These are phyloP conservation scores for Oryza glaberrima DNA, from an alignment of 176 grass and related monocot genomes.

Conservation along the genomic window DNA sequence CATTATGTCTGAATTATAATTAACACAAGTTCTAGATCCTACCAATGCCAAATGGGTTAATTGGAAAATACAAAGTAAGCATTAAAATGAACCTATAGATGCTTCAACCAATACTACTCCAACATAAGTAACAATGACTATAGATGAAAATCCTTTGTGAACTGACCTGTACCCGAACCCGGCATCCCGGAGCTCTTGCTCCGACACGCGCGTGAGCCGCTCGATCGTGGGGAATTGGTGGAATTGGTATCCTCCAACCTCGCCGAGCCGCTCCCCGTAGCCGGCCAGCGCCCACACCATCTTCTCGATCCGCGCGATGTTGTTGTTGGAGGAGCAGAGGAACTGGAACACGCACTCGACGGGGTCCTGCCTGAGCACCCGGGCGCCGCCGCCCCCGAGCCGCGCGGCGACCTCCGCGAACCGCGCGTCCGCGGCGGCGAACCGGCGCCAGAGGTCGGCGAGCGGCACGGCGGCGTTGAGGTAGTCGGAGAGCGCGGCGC, in stretches of 20 bases:
- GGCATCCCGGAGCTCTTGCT: constrained; percentile 84
- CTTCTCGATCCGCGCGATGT: constrained; percentile 92
- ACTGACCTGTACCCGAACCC: constrained; percentile 90
- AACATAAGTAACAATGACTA: background rate
- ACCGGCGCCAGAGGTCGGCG: constrained; percentile 75
- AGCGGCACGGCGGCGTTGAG: constrained; percentile 76
- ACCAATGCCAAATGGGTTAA: background rate
- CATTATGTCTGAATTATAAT: constrained; percentile 5
- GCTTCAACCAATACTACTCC: background rate
- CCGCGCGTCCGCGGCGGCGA: constrained; percentile 58
- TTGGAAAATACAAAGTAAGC: background rate
- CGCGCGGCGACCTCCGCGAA: constrained; percentile 63
- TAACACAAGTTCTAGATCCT: background rate
- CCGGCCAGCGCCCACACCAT: constrained; percentile 80
- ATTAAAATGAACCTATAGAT: background rate
- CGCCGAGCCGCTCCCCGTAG: constrained; percentile 69
- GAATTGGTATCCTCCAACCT: constrained; percentile 74
- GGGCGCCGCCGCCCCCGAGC: constrained; percentile 64
- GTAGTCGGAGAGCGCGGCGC: constrained; percentile 62
- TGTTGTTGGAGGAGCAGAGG: constrained; percentile 97
- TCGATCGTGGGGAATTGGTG: constrained; percentile 79
- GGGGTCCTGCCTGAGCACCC: constrained; percentile 84
- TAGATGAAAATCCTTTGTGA: constrained; percentile 18
- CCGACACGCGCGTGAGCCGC: constrained; percentile 60
- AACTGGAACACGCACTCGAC: constrained; percentile 96